Conservation (phyloP, 2,329 filamentous ascomycete genomes). For the Colletotrichum nymphaeae region DNA sequence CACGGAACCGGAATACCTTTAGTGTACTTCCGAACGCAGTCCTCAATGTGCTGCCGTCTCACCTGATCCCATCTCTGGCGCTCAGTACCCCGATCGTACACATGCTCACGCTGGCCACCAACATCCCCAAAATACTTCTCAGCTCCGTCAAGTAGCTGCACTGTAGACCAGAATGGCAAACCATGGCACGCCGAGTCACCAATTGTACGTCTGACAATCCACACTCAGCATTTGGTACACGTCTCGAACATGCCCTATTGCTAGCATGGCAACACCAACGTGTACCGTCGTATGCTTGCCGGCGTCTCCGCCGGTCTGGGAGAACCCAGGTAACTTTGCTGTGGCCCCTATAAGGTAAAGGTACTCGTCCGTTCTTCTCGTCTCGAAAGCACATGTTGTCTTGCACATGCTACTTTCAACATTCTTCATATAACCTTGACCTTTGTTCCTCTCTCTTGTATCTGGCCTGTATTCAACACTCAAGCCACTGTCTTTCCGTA, state of each 20-base stretch:
- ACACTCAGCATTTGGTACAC: conserved; percentile 19
- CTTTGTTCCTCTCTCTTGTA: conserved; percentile 30
- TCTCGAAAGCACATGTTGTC: conserved; percentile 10
- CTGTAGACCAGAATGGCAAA: conserved; percentile 16
- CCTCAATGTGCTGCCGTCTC: background rate
- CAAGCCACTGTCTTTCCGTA: background rate
- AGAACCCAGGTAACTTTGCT: conserved; percentile 31
- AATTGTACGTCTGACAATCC: conserved; percentile 28
- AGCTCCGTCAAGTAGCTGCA: conserved; percentile 20
- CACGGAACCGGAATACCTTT: conserved; percentile 15
- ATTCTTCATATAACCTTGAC: conserved; percentile 18
- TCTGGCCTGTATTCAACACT: conserved; percentile 6
- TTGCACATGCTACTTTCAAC: conserved; percentile 31
- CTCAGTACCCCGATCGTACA: conserved; percentile 17
- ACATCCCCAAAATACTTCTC: conserved; percentile 20
- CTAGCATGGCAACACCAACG: conserved; percentile 22
- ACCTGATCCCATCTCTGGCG: background rate
- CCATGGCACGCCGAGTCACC: conserved; percentile 23
- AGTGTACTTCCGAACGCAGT: conserved; percentile 19
- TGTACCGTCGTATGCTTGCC: conserved; percentile 30
- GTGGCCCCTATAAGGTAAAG: conserved; percentile 26
- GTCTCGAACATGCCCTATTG: conserved; percentile 17
- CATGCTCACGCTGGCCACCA: background rate
- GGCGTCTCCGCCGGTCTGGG: conserved; percentile 28
- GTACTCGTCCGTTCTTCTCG: conserved; percentile 35